Percentiles rank a stretch among this genome's conserved stretches.
Conservation (phyloP, 352 stramenopile species). For the Pythium brachiatum region DNA sequence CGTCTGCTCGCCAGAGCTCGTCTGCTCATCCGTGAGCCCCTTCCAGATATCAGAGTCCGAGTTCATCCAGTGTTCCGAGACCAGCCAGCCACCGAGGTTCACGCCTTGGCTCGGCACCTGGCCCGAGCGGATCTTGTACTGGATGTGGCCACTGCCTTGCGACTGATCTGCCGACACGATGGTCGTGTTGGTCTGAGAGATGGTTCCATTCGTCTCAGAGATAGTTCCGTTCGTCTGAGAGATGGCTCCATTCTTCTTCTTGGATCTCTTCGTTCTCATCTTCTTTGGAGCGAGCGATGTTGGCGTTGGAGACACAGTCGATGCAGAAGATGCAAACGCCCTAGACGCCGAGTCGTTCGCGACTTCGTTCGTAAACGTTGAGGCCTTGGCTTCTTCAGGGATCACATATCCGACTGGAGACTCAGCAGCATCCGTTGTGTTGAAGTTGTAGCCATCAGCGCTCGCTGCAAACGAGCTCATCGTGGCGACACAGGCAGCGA, state of each 20-base stretch:
- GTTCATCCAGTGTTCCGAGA: slow-evolving; percentile 83
- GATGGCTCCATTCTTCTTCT: neutral
- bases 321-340: neutral
- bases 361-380: slow-evolving; percentile 23
- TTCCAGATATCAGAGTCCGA: slow-evolving; percentile 52
- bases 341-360: slow-evolving; percentile 9
- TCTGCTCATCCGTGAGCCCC: slow-evolving; percentile 37
- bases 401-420: slow-evolving; percentile 8
- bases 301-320: neutral
- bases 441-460: slow-evolving; percentile 10
- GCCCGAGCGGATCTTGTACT: slow-evolving; percentile 57
- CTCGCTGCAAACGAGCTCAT: neutral
- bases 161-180: neutral
- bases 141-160: slow-evolving; percentile 34
- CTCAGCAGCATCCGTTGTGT: slow-evolving; percentile 6
- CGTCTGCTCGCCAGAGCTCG: slow-evolving; percentile 51
- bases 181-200: neutral
- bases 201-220: neutral
- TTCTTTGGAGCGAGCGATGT: neutral
- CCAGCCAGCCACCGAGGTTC: slow-evolving; percentile 77
- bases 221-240: too few relatives aligned
- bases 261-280: neutral
- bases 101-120: slow-evolving; percentile 49
- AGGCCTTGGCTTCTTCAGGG: slow-evolving; percentile 2
- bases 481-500: neutral